Conservation (phyloP, 176 grass and related monocot species). For the Oryza meyeriana region DNA sequence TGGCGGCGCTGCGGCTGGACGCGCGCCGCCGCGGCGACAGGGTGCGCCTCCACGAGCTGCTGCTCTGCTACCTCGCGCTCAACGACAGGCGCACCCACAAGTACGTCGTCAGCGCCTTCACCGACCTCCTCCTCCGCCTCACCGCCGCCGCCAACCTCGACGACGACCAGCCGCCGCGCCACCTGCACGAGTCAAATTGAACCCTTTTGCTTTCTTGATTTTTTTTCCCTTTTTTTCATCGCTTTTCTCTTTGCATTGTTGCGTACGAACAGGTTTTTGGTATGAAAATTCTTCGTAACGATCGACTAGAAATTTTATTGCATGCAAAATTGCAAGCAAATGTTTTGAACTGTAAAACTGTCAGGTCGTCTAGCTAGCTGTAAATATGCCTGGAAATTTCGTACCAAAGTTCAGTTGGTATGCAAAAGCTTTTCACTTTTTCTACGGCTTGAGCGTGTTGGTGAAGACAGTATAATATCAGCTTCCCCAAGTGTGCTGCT, state of each 20-base stretch:
- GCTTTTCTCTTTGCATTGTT: neutral
- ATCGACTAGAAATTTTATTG: neutral
- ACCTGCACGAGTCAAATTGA: neutral
- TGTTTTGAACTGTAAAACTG: neutral
- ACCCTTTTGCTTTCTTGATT: neutral
- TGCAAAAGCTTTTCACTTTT: neutral
- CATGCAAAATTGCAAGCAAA: neutral
- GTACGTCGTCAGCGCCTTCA: conserved; percentile 91
- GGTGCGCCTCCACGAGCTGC: conserved; percentile 80
- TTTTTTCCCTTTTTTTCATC: neutral
- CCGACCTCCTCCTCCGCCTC: conserved; percentile 84
- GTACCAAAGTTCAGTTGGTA: neutral
- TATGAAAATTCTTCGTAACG: neutral
- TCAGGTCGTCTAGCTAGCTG: conserved; percentile 16
- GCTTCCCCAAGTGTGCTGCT: conserved; percentile 23
- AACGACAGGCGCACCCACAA: conserved; percentile 81
- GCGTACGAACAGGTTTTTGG: conserved; percentile 14
- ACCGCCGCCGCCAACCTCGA: conserved; percentile 13
- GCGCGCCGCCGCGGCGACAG: conserved; percentile 47
- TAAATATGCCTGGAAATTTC: conserved; percentile 4
- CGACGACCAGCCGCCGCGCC: neutral
- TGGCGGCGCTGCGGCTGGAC: conserved; percentile 67
- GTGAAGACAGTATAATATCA: conserved; percentile 25
- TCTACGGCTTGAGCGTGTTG: conserved; percentile 32
- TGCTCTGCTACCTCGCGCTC: conserved; percentile 96